These are phyloP conservation scores for Escovopsis sp. DNA, from an alignment of 2,329 filamentous ascomycete species.

Conservation along the genomic window DNA sequence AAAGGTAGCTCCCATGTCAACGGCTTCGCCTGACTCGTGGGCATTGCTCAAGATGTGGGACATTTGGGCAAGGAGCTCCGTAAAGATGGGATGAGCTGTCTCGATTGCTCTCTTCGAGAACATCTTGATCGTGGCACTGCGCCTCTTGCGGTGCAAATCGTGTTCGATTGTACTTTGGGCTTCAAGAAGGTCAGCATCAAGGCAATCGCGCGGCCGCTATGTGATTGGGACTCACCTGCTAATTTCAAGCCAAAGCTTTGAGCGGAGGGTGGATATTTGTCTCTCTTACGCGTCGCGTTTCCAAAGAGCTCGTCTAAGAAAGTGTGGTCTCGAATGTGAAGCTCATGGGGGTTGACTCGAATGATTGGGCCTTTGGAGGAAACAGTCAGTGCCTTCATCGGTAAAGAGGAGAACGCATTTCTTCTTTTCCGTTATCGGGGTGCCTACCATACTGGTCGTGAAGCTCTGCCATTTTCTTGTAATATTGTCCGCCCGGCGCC, in stretches of 20 bases:
- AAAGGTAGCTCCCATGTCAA: background rate
- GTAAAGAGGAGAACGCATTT: no score
- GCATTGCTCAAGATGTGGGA: background rate
- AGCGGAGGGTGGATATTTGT: background rate
- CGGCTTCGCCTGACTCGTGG: background rate
- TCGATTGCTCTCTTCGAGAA: conserved; percentile 1
- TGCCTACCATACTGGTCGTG: conserved; percentile 20
- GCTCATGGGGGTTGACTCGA: conserved; percentile 14
- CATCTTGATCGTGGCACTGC: background rate
- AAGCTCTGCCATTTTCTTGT: conserved; percentile 15
- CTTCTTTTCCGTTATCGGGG: no score
- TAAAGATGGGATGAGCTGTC: background rate
- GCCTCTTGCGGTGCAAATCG: background rate
- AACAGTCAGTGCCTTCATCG: background rate
- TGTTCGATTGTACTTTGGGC: background rate
- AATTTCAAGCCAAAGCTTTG: background rate
- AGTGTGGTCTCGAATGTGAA: conserved; percentile 15
- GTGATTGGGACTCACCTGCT: background rate
- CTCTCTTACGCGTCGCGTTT: background rate
- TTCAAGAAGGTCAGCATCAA: background rate
- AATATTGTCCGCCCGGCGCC: conserved; percentile 12
- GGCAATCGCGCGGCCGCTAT: background rate
- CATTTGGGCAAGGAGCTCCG: background rate
- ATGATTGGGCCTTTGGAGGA: conserved; percentile 14
- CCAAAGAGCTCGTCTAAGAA: conserved; percentile 13